Base-by-base conservation (phyloP, 805 yeast species). In the Sugiyamaella chiloensis region DNA sequence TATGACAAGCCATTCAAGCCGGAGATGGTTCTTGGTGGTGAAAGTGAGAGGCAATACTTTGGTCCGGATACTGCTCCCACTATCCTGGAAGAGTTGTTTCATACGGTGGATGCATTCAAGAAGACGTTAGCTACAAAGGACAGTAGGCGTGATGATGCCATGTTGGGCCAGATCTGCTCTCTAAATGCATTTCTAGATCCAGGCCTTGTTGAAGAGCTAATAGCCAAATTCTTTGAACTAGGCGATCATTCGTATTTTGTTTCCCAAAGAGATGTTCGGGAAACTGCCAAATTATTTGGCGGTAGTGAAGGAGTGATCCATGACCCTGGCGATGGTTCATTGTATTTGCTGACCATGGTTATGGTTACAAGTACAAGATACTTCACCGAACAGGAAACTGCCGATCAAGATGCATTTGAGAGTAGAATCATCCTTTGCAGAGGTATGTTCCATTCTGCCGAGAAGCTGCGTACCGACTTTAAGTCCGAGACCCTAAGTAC, bases 11-110 rank as follows among this genome's bases (percentile, higher is more conserved):
- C n/a, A n/a, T n/a, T n/a, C n/a, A n/a, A n/a, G n/a, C n/a, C n/a
- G n/a, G n/a, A n/a, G n/a, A n/a, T n/a, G n/a, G n/a, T n/a, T n/a
- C 6, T 29, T 14, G 34, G 34, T 14, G 34, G 34, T 29, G n/a
- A n/a, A n/a, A n/a, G 21, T 21, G 37, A 34, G 12, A 34, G 19
- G 37, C 14, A 14, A 12, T 34, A 34, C 19, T 34, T n/a, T 34
- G 37, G 37, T 5, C 37, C 37, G 5, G 37, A 34, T 8, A 16
- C 37, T 64, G 79, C 98, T 62, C 98, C 98, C 68, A 79, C 78
- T 66, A 78, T 93, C 63, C 82, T 93, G 70, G 96, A 91, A 72
- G 85, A 87, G 72, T 80, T 91, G 66, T 68, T 79, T 69, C 83
- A 81, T 79, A 85, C 96, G 39, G 64, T 73, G 45, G 96, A 76